Evolutionary conservation across 768 basidiomycete species (phyloP).

Genomic region (Cyclocybe cylindracea): DNA sequence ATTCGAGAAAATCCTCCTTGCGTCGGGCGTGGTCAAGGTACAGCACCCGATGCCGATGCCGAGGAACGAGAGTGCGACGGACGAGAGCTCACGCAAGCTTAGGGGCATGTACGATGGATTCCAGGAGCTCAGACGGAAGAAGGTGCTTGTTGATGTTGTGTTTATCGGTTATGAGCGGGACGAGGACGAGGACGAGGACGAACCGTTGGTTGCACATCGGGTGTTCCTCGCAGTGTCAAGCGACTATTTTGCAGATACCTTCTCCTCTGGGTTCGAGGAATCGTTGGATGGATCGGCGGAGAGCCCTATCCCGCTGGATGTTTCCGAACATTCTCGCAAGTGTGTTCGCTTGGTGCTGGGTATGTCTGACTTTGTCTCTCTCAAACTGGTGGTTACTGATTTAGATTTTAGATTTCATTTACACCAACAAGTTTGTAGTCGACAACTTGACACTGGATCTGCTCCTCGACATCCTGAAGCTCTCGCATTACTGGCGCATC

Average conservation of each 20-base stretch:
- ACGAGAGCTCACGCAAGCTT: conserved; percentile 6
- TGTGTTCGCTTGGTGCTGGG: conserved; percentile 29
- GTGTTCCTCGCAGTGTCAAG: conserved; percentile 36
- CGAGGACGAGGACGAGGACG: conserved; percentile 14
- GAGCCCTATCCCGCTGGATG: conserved; percentile 9
- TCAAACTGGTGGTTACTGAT: neutral
- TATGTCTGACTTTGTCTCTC: conserved; percentile 10
- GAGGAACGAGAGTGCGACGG: conserved; percentile 1
- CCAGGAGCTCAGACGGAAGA: conserved; percentile 30
- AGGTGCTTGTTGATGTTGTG: conserved; percentile 35
- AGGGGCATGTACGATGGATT: conserved; percentile 27
- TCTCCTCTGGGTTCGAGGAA: conserved; percentile 27
- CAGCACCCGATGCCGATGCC: conserved; percentile 17
- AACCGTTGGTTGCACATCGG: conserved; percentile 37
- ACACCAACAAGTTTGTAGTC: conserved; percentile 22
- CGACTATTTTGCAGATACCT: conserved; percentile 29
- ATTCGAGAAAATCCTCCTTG: conserved; percentile 31
- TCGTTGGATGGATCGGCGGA: conserved; percentile 11
- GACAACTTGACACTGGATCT: conserved; percentile 6
- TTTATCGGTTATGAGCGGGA: conserved; percentile 26
- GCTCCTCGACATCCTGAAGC: conserved; percentile 26
- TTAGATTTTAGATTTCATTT: conserved; percentile 29
- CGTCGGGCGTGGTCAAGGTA: conserved; percentile 31
- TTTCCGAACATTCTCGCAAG: conserved; percentile 14
- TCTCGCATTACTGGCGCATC: conserved; percentile 29